Evolutionary conservation across 1,284 basidiomycete genomes (phyloP), one percentile per base, ranked within the genome.

Genomic region (Bothia castanella): DNA sequence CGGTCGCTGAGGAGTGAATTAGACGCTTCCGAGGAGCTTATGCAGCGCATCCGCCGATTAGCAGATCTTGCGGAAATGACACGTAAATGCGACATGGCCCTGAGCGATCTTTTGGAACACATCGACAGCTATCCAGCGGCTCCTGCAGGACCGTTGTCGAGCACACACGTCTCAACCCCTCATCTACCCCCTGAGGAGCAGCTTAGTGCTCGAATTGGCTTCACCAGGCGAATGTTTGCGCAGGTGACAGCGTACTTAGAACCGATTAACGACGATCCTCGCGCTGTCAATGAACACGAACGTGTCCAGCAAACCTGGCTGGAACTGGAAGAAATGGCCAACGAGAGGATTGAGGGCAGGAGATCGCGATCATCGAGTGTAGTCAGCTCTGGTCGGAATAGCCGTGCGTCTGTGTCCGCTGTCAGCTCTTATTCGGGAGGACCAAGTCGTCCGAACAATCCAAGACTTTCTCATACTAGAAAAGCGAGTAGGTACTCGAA

Each of bases 101-200:
- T 92, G 35, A 92, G 89, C 60, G 87, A 91, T 61, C 73, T 92
- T 9, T 69, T 92, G 44, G 87, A 91, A 59, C 87, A 90, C 59
- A 77, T 91, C 49, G 89, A 92, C 64, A 85, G 82, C 58, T 87
- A 81, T 60, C 85, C 87, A 13, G 73, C 77, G 16, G 61, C 73
- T 21, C 83, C 86, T 5, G 58, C 72, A 30, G 75, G 76, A n/a
- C 63, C 73, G 9, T 65, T 84, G 27, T 73, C 76, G 3, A 80
- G 82, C 9, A 67, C 75, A 8, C 73, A 80, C 51, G 45, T 66
- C 19, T 79, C 75, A 45, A 65, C 67, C 42, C 64, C 61, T 48
- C 69, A 60, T 31, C 58, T 68, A 12, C 65, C 78, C 11, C 79
- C 89, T 0, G 80, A 87, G 58, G 80, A 83, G 41, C 87, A 89